Base-by-base conservation (phyloP, 305 asterid species). In the Solanum aculeatissimum region DNA sequence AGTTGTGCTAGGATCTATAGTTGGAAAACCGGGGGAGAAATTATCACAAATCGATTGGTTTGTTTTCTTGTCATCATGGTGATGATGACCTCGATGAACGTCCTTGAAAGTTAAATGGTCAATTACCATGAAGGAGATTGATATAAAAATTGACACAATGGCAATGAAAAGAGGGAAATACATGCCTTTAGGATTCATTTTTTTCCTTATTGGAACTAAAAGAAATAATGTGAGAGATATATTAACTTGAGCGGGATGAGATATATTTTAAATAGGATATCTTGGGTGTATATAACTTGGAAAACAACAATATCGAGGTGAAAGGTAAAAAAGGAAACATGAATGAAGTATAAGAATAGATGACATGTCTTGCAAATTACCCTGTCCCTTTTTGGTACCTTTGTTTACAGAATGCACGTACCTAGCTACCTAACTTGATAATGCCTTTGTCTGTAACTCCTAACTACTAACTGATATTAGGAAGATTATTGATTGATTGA, bases 351-450 rank as follows among this genome's bases (percentile, higher is more conserved):
- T 23, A 74, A 75, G 81, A 75, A 47, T 75, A 27, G 87, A 14
- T 87, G 71, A 89, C 92, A 93, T 93, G 93, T 88, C 97, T 93
- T 95, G 93, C 92, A 95, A 91, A 92, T 88, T 75, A 93, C 94
- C 91, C 92, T 75, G 60, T 25, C 81, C 81, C 43, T 25, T 25
- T 74, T 75, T 51, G 60, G 57, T 47, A 71, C 15, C 75, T 35
- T 72, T 16, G 23, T 72, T 12, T 12, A 21, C 40, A 74, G 81
- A 23, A 74, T 74, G 81, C 81, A 45, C 23, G 42, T 45, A 45
- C 81, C 81, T 32, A 32, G 5, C 38, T 45, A 74, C 81, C 81
- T 74, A 25, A 74, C 13, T 45, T 74, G 81, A 13, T 25, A 45
- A 9, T 47, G 25, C 40, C 60, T 74, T 74, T 74, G 23, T 74